A percentile compares a stretch with the other conserved stretches of the same genome.
Conservation (phyloP, 345 rosid genomes). For the Anastatica hierochuntica region DNA sequence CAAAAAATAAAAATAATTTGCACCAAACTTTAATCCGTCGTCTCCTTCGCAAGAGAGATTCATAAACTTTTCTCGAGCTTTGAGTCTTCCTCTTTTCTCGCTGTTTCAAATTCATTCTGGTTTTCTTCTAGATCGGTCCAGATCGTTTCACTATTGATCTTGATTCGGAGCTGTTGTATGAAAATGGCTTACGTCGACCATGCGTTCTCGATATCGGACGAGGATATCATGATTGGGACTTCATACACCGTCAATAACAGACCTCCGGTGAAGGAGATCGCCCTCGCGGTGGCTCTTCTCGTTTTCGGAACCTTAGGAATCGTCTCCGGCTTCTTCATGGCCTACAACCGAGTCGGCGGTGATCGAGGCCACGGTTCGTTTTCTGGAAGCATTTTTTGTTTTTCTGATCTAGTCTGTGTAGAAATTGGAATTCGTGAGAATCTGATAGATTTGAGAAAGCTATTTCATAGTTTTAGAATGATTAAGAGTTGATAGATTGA, state of each 20-base stretch:
- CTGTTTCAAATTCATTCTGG: background rate
- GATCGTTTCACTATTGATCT: constrained; percentile 1
- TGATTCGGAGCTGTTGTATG: constrained; percentile 3
- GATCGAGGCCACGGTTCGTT: constrained; percentile 73
- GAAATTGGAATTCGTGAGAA: background rate
- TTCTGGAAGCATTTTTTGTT: background rate
- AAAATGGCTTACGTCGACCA: constrained; percentile 96
- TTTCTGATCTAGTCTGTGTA: background rate
- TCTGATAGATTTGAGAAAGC: background rate
- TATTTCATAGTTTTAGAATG: background rate
- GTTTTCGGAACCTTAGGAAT: constrained; percentile 73
- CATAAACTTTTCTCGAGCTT: constrained; percentile 5
- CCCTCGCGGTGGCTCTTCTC: constrained; percentile 77
- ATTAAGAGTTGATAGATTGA: constrained; percentile 1
- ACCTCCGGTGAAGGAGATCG: constrained; percentile 93
- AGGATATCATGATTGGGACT: constrained; percentile 71
- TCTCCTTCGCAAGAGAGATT: background rate
- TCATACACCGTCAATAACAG: constrained; percentile 56
- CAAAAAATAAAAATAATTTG: background rate
- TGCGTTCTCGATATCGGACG: constrained; percentile 92
- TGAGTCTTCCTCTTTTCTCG: background rate
- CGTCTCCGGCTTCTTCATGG: constrained; percentile 62
- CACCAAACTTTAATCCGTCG: constrained; percentile 12
- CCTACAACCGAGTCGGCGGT: constrained; percentile 71
- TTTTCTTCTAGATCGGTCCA: background rate